These are phyloP conservation scores for Pulveroboletus sp. DNA, from an alignment of 768 basidiomycete genomes.

Conservation along the genomic window DNA sequence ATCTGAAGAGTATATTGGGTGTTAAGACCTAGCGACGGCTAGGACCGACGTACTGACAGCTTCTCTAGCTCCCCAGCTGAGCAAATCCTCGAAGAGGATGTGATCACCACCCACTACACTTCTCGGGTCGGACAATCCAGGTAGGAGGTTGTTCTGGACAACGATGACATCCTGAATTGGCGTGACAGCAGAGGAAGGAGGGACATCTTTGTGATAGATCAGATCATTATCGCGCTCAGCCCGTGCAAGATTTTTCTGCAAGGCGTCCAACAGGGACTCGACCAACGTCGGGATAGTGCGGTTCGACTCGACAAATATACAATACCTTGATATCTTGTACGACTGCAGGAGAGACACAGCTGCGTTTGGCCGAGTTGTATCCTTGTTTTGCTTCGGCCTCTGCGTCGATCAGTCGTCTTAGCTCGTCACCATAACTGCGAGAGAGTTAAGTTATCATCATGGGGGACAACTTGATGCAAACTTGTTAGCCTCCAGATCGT, in stretches of 20 bases:
- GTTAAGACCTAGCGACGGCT: neutral
- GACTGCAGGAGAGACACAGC: slow-evolving; percentile 57
- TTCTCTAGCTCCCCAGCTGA: slow-evolving; percentile 82
- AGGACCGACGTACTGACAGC: slow-evolving; percentile 65
- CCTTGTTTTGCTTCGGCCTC: slow-evolving; percentile 64
- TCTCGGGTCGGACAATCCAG: slow-evolving; percentile 54
- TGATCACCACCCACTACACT: slow-evolving; percentile 47
- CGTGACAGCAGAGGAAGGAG: slow-evolving; percentile 62
- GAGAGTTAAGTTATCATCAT: slow-evolving; percentile 5
- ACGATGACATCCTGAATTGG: slow-evolving; percentile 62
- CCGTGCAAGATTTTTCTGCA: slow-evolving; percentile 61
- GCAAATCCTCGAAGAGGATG: slow-evolving; percentile 68
- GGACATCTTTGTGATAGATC: slow-evolving; percentile 89
- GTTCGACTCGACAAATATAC: neutral
- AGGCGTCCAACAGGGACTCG: slow-evolving; percentile 71
- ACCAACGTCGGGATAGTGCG: neutral
- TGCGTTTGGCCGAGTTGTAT: slow-evolving; percentile 59
- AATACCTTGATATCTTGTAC: slow-evolving; percentile 74
- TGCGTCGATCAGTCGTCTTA: slow-evolving; percentile 72
- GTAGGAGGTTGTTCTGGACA: slow-evolving; percentile 54
- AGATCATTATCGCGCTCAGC: slow-evolving; percentile 91
- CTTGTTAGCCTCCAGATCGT: slow-evolving; percentile 78
- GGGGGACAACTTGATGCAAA: slow-evolving; percentile 27
- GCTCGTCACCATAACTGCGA: slow-evolving; percentile 79
- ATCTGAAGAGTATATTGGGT: slow-evolving; percentile 37